Evolutionary conservation across 768 basidiomycete species (phyloP).

Genomic region (Russula foetens): DNA sequence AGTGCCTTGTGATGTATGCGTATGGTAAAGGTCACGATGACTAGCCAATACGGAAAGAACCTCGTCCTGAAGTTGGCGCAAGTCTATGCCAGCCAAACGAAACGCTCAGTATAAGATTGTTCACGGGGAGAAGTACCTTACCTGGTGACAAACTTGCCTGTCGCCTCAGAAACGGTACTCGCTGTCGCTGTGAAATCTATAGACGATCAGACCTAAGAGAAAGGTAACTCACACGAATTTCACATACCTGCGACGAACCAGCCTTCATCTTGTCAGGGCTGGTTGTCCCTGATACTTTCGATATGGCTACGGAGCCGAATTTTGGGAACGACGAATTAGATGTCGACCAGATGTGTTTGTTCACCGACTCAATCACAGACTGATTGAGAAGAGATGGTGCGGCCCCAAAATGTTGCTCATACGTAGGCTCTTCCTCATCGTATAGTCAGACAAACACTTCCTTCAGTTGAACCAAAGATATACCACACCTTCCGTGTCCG

Average conservation of each 20-base stretch:
- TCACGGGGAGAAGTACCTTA: constrained; percentile 24
- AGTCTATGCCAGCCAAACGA: constrained; percentile 30
- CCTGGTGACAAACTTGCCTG: constrained; percentile 49
- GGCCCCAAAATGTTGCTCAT: constrained; percentile 71
- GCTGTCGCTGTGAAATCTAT: constrained; percentile 52
- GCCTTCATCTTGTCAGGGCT: background rate
- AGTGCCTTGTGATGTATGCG: constrained; percentile 57
- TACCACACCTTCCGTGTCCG: constrained; percentile 20
- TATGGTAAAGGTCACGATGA: constrained; percentile 70
- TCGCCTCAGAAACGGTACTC: constrained; percentile 43
- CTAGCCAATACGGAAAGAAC: constrained; percentile 57
- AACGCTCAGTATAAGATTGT: background rate
- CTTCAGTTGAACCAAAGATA: background rate
- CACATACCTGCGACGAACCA: constrained; percentile 12
- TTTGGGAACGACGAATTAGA: constrained; percentile 43
- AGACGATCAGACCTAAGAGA: background rate
- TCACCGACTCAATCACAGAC: constrained; percentile 41
- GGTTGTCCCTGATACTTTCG: constrained; percentile 36
- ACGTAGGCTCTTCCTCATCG: constrained; percentile 34
- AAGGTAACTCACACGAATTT: background rate
- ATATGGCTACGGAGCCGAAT: constrained; percentile 48
- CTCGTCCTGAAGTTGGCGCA: constrained; percentile 53
- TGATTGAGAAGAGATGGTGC: constrained; percentile 45
- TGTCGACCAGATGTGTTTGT: constrained; percentile 49
- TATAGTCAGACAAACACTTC: background rate